Evolutionary conservation across 495 filamentous ascomycete genomes (phyloP), one percentile per base, ranked within the genome.

Genomic region (Neurospora intermedia): DNA sequence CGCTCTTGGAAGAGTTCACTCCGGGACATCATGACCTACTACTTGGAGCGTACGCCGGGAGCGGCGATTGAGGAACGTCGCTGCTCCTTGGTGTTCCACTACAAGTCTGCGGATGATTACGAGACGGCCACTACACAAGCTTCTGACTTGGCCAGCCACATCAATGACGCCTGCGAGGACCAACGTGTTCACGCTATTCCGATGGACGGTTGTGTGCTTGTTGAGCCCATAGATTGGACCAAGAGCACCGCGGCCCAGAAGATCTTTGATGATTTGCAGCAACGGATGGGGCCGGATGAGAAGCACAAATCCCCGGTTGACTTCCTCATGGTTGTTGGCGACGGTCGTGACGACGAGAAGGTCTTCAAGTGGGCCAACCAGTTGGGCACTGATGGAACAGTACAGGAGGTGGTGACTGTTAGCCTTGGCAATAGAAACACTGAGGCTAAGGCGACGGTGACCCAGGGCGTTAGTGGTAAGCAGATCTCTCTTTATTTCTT

Each of bases 361-460:
- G 90, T 97, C 31, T 98, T 94, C 84, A 91, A 90, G 43, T 98
- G 94, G 94, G 94, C 94, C 39, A 97, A 97, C 81, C 85, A 89
- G 42, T 81, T 97, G 39, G 84, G 83, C 31, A 84, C 82, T 1
- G 77, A 80, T 6, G 83, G 85, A 40, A 80, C 78, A 7, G 85
- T 59, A 59, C 48, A 66, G 54, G 85, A 93, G 72, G 91, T 93
- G 8, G 89, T 90, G 76, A 97, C 93, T 2, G 93, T 97, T 23
- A 93, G 89, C 70, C 82, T 98, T 71, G 94, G 94, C 18, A 91
- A 85, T 75, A 84, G 94, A 66, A 96, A 93, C 82, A 97, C 94
- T 0, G 92, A 96, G 81, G 94, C 94, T 11, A 91, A 88, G 73
- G 89, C 91, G 18, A 97, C 94, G 3, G 78, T 97, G 76, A 94